A percentile compares a stretch with the other conserved stretches of the same genome.
phyloP scores from a whole-genome alignment of 768 basidiomycete species.

The Tephrocybe rancida region DNA sequence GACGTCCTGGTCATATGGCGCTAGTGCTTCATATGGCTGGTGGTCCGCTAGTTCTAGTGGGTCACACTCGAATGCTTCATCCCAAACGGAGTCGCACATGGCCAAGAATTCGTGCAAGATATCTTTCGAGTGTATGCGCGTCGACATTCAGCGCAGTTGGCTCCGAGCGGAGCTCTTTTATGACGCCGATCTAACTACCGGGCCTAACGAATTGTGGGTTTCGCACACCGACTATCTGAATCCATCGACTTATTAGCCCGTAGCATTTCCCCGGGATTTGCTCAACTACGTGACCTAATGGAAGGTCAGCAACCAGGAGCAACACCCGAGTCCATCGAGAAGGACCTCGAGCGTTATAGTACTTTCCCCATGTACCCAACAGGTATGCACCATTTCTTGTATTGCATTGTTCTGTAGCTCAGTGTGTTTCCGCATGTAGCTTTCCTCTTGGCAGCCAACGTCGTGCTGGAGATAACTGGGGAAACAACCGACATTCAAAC shows the following conservation, averaged over 20 bases:
- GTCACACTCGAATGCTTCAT: background rate
- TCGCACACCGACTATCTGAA: no score
- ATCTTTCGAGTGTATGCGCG: constrained; percentile 9
- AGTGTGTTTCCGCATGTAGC: background rate
- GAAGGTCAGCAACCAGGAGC: background rate
- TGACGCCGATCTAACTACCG: constrained; percentile 3
- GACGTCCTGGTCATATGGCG: background rate
- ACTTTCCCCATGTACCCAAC: constrained; percentile 5
- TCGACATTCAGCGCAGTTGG: constrained; percentile 5
- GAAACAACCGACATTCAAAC: constrained; percentile 2
- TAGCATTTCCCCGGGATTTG: constrained; percentile 1
- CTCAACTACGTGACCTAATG: background rate
- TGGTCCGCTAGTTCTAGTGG: background rate
- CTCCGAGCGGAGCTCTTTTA: constrained; percentile 7
- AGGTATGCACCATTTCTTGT: background rate
- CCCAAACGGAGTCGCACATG: background rate
- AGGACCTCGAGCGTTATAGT: background rate
- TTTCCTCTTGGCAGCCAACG: constrained; percentile 4
- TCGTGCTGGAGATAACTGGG: background rate
- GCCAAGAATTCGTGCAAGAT: constrained; percentile 9
- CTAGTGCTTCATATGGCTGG: background rate
- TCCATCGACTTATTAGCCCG: no score
- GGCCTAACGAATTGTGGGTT: background rate
- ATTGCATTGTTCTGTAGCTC: background rate
- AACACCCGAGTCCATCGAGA: background rate